Evolutionary conservation across 2,329 filamentous ascomycete species (phyloP).

Genomic region (Fusarium setosum): DNA sequence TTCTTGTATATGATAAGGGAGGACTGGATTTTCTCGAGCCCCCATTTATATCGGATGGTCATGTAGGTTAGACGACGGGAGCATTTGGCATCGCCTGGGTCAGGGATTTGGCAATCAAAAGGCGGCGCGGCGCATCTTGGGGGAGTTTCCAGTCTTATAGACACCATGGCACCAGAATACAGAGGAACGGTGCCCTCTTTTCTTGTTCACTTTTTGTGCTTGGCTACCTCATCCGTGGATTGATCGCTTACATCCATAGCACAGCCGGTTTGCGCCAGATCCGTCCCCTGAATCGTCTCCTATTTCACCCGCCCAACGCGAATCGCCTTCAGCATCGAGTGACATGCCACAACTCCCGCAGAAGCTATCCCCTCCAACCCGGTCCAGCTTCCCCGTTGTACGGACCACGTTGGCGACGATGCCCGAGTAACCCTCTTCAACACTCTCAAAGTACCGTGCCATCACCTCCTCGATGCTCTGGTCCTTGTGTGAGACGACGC

Average conservation of each 20-base stretch:
- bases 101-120: constrained; percentile 41
- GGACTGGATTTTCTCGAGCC: constrained; percentile 13
- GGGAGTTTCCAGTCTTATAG: constrained; percentile 37
- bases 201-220: constrained; percentile 19
- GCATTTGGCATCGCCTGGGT: constrained; percentile 34
- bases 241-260: constrained; percentile 80
- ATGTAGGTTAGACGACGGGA: constrained; percentile 27
- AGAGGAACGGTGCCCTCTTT: constrained; percentile 5
- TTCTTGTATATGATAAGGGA: constrained; percentile 26
- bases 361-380: constrained; percentile 51
- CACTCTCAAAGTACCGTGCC: constrained; percentile 82
- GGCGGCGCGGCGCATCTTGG: constrained; percentile 38
- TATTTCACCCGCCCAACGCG: constrained; percentile 71
- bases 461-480: constrained; percentile 93
- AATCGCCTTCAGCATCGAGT: constrained; percentile 71
- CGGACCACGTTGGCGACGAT: constrained; percentile 96
- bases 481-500: constrained; percentile 75
- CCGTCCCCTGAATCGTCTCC: constrained; percentile 54
- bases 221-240: constrained; percentile 57
- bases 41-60: constrained; percentile 20
- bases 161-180: constrained; percentile 24
- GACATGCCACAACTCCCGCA: constrained; percentile 79
- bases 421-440: constrained; percentile 87
- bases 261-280: constrained; percentile 56
- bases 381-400: constrained; percentile 84